Conservation (phyloP, 495 filamentous ascomycete species). For the Talaromyces thailandensis region DNA sequence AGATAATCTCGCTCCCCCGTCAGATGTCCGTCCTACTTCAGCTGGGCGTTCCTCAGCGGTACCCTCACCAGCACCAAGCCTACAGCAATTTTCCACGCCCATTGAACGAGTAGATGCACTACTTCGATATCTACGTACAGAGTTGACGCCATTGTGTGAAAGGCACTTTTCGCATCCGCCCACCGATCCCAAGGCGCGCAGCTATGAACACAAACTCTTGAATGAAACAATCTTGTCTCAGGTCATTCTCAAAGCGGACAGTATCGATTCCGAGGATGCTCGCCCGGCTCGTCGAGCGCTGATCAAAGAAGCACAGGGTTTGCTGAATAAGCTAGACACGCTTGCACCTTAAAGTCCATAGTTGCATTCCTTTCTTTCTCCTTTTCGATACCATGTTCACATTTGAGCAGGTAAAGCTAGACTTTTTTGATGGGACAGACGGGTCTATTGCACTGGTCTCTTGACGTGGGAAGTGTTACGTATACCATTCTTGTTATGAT, state of each 20-base stretch:
- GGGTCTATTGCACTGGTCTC: background rate
- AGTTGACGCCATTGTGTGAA: constrained; percentile 57
- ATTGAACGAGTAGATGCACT: constrained; percentile 67
- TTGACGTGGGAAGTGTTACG: background rate
- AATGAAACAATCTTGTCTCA: constrained; percentile 79
- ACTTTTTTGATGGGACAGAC: background rate
- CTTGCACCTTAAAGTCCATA: constrained; percentile 1
- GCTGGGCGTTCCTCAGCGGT: constrained; percentile 12
- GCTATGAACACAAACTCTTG: constrained; percentile 70
- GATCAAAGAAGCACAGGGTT: constrained; percentile 62
- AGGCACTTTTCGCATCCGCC: constrained; percentile 60
- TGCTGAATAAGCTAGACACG: constrained; percentile 55
- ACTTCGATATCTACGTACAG: constrained; percentile 52
- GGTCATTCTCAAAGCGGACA: constrained; percentile 77
- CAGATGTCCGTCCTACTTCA: constrained; percentile 15
- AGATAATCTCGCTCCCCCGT: constrained; percentile 10
- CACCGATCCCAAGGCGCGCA: constrained; percentile 56
- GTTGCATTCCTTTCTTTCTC: background rate
- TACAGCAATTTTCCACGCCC: constrained; percentile 30
- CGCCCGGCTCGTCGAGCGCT: constrained; percentile 63
- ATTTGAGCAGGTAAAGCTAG: background rate
- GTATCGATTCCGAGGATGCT: constrained; percentile 54
- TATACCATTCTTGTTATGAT: background rate
- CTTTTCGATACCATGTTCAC: background rate
- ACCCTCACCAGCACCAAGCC: constrained; percentile 28